Conservation (phyloP, 208 protist genomes). For the Balamuthia mandrillaris region DNA sequence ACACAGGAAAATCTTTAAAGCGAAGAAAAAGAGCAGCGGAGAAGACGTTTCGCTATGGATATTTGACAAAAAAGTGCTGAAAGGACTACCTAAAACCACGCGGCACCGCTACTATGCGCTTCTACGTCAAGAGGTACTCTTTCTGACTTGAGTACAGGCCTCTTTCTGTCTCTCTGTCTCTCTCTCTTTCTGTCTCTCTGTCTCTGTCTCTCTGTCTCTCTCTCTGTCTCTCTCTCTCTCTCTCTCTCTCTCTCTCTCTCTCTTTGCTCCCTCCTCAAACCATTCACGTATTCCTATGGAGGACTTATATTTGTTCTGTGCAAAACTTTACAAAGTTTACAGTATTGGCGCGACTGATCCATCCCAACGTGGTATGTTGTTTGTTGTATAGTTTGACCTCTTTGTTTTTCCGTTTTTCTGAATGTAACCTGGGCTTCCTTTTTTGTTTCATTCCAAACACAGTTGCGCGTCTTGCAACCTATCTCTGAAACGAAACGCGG, state of each 20-base stretch:
- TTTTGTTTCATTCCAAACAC: not conserved
- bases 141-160: too few species aligned
- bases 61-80: too few species aligned
- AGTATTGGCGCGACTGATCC: not conserved
- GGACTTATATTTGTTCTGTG: too few species aligned
- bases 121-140: not conserved
- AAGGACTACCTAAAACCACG: too few species aligned
- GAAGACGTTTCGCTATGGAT: conserved; percentile 3
- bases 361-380: not conserved
- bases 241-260: not conserved
- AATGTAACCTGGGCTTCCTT: not conserved
- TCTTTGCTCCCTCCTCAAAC: too few species aligned
- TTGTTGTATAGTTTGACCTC: not conserved
- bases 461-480: not conserved
- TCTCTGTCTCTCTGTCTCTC: not conserved
- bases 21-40: not conserved
- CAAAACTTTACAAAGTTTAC: too few species aligned
- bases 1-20: not conserved
- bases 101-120: too few species aligned
- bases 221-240: not conserved
- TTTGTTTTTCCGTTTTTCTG: not conserved
- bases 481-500: not conserved
- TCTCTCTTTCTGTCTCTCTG: not conserved
- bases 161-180: too few species aligned
- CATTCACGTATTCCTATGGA: too few species aligned